These are phyloP conservation scores for Penicillium argentinense DNA, from an alignment of 495 filamentous ascomycete genomes.

Conservation along the genomic window DNA sequence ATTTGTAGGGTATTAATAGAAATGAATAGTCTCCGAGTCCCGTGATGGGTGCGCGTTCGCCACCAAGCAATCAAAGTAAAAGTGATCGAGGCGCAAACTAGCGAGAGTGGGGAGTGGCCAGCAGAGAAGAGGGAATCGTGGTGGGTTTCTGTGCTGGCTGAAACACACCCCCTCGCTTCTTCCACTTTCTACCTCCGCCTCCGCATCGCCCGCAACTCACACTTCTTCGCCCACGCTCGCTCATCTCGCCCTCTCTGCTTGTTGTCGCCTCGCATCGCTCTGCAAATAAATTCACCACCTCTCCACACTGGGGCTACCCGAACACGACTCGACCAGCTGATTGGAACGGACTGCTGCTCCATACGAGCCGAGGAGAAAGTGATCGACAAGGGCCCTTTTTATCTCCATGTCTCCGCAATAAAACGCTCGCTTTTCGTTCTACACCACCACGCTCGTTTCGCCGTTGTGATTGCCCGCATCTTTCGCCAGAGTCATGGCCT, in stretches of 20 bases:
- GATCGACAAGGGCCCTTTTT: not conserved
- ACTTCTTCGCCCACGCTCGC: no score
- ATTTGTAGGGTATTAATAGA: no score
- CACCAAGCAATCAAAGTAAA: no score
- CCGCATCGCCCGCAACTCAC: no score
- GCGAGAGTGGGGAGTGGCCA: not conserved
- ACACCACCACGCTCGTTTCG: not conserved
- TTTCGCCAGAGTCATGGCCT: conserved; percentile 31
- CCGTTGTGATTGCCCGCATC: no score
- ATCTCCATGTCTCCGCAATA: conserved; percentile 11
- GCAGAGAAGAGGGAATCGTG: not conserved
- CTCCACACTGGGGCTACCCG: conserved; percentile 16
- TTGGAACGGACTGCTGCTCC: not conserved
- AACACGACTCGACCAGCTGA: no score
- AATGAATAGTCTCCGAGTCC: no score
- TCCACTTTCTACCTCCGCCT: not conserved
- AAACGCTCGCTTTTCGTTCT: not conserved
- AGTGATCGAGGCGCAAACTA: no score
- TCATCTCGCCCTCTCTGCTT: not conserved
- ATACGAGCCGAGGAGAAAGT: no score
- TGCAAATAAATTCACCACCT: no score
- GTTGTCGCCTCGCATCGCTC: conserved; percentile 17
- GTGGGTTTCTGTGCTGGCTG: conserved; percentile 7
- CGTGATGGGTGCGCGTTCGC: no score
- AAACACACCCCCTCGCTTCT: conserved; percentile 2